phyloP scores from a whole-genome alignment of 139 green algal genomes.

The Chlorella sp. region DNA sequence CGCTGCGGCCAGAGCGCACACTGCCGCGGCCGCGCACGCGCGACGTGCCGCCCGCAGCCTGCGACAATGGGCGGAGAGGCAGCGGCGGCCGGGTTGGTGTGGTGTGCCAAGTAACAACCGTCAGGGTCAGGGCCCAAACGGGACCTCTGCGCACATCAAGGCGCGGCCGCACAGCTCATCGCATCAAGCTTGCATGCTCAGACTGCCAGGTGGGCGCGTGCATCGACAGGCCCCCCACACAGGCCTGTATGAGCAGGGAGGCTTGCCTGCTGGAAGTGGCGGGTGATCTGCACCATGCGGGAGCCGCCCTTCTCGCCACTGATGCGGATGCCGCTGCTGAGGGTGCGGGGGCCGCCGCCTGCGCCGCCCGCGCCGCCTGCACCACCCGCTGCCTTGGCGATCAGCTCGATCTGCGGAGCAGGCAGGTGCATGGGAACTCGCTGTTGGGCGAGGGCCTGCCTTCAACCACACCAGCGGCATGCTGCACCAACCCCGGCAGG shows the following conservation, averaged over 20 bases:
- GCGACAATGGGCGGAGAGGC: not conserved
- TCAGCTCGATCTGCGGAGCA: constrained; percentile 51
- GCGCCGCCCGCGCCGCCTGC: constrained; percentile 6
- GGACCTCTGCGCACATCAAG: too few relatives aligned
- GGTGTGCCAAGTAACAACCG: too few relatives aligned
- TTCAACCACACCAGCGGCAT: not conserved
- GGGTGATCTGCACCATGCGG: constrained; percentile 26
- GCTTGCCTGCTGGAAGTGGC: constrained; percentile 30
- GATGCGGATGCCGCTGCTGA: constrained; percentile 57
- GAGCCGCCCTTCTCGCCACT: constrained; percentile 24
- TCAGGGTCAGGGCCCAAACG: too few relatives aligned
- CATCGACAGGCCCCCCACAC: too few relatives aligned
- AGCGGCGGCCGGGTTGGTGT: too few relatives aligned
- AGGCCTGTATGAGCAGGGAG: too few relatives aligned
- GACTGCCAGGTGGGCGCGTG: not conserved
- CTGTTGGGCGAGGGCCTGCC: too few relatives aligned
- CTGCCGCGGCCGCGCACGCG: constrained; percentile 24
- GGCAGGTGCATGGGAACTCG: not conserved
- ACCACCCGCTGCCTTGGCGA: constrained; percentile 36
- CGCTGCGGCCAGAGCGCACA: constrained; percentile 1
- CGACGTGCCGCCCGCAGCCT: constrained; percentile 10
- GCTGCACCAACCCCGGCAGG: not conserved
- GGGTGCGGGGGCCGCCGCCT: constrained; percentile 25
- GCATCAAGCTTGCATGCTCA: not conserved
- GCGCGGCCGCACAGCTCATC: too few relatives aligned